These are phyloP conservation scores for Sphagnurus paluster DNA, from an alignment of 1,284 basidiomycete species.

Conservation along the genomic window DNA sequence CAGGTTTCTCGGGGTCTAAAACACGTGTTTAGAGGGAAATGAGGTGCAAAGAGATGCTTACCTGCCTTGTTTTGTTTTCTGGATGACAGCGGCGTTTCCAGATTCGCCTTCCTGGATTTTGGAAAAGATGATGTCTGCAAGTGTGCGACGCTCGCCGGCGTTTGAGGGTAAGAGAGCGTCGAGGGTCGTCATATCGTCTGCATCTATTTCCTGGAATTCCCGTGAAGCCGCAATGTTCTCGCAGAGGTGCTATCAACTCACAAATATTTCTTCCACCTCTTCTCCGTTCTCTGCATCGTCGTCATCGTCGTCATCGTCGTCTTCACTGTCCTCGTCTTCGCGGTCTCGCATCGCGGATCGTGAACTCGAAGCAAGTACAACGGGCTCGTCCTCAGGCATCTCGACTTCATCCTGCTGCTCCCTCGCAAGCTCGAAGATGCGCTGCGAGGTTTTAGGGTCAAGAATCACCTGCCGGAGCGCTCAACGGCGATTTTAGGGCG, in stretches of 20 bases:
- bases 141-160: conserved; percentile 74
- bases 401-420: conserved; percentile 93
- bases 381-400: conserved; percentile 50
- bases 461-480: conserved; percentile 59
- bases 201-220: conserved; percentile 80
- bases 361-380: conserved; percentile 24
- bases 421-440: conserved; percentile 90
- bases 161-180: conserved; percentile 78
- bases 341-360: conserved; percentile 34
- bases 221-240: conserved; percentile 11
- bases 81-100: conserved; percentile 50
- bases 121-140: conserved; percentile 95
- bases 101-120: conserved; percentile 74
- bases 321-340: conserved; percentile 54
- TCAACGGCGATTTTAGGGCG: conserved; percentile 11
- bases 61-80: conserved; percentile 56
- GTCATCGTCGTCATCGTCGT: conserved; percentile 47
- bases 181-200: conserved; percentile 81
- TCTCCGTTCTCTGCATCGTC: conserved; percentile 43
- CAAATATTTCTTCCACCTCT: conserved; percentile 59
- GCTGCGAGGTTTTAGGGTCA: conserved; percentile 84
- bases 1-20: conserved; percentile 65
- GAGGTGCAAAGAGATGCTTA: not conserved
- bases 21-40: conserved; percentile 7
- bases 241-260: conserved; percentile 32